These are phyloP conservation scores for Neurospora sp. DNA, from an alignment of 495 filamentous ascomycete species.

Conservation along the genomic window DNA sequence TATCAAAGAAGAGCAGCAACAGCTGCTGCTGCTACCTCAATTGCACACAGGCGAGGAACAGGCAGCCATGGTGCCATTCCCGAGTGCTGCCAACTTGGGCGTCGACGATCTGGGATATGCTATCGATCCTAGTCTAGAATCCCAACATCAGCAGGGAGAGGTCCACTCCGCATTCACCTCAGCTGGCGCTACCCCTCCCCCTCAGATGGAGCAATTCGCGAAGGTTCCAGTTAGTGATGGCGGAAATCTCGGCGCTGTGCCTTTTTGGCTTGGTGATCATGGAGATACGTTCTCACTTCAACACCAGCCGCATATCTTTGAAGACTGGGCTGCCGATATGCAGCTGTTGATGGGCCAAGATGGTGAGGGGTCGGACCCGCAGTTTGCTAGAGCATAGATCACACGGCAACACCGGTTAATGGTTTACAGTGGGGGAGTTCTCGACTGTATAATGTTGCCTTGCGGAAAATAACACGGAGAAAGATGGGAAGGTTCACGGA, in stretches of 20 bases:
- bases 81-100: background rate
- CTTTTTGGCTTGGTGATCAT: background rate
- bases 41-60: background rate
- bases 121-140: background rate
- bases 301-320: background rate
- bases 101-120: background rate
- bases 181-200: background rate
- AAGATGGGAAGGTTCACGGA: background rate
- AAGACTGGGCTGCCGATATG: background rate
- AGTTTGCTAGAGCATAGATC: background rate
- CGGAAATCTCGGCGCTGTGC: background rate
- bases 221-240: background rate
- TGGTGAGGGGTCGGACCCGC: background rate
- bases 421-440: background rate
- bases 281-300: background rate
- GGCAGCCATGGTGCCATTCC: background rate
- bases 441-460: background rate
- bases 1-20: slow-evolving; percentile 13
- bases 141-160: background rate
- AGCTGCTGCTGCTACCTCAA: background rate
- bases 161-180: background rate
- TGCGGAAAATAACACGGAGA: background rate
- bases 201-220: background rate
- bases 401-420: background rate
- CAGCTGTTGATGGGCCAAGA: background rate